These are phyloP conservation scores for Flaveria linearis DNA, from an alignment of 129 eudicot genomes.

Conservation along the genomic window DNA sequence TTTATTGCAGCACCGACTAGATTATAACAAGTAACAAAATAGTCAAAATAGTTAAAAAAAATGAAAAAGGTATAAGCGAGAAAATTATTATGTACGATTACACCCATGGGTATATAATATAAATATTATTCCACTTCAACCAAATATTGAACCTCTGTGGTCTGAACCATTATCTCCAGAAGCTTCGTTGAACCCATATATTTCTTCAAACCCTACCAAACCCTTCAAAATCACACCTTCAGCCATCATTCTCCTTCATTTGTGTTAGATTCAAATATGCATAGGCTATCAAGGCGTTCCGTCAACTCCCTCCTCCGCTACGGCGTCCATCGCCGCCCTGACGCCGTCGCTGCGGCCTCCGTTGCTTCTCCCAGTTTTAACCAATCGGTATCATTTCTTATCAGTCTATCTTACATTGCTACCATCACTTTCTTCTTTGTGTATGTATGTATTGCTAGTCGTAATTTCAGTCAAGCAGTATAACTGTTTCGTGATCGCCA, in stretches of 20 bases:
- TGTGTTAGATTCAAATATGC: constrained; percentile 43
- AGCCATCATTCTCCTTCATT: background rate
- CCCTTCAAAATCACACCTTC: background rate
- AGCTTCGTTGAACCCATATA: constrained; percentile 44
- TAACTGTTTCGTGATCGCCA: background rate
- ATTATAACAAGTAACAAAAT: no score
- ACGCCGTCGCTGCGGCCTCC: constrained; percentile 38
- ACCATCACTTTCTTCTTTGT: background rate
- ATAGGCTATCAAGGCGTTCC: constrained; percentile 73
- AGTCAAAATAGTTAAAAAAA: no score
- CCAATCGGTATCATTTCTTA: constrained; percentile 37
- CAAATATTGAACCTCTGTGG: background rate
- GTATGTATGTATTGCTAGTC: background rate
- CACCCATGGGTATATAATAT: background rate
- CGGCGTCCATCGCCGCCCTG: constrained; percentile 53
- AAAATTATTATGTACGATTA: no score
- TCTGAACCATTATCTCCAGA: constrained; percentile 35
- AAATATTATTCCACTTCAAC: no score
- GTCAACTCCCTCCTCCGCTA: constrained; percentile 59
- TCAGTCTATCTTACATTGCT: background rate
- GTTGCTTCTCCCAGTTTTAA: constrained; percentile 40
- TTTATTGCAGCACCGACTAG: no score
- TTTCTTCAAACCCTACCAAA: no score
- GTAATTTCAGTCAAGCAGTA: background rate
- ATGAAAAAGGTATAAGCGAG: no score